Conservation (phyloP, 768 basidiomycete genomes). For the Suillus sp. region DNA sequence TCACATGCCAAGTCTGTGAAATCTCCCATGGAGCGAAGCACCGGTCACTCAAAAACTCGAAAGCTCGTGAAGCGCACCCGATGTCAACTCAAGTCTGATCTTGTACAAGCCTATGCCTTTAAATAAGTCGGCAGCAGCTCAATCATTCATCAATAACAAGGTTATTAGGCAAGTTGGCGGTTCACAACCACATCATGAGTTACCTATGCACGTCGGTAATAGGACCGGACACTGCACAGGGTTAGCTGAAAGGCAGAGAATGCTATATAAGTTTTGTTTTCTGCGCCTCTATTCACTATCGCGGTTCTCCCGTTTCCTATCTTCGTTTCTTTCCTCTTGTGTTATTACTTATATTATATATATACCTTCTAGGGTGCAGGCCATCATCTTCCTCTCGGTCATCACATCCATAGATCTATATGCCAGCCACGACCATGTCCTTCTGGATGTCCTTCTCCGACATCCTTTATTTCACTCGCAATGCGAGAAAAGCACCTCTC, state of each 20-base stretch:
- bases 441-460: not conserved
- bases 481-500: conserved; percentile 1
- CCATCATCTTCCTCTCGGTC: not conserved
- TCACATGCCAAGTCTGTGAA: not conserved
- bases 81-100: not conserved
- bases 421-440: not conserved
- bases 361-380: conserved; percentile 1
- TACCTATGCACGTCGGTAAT: not conserved
- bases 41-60: conserved; percentile 15
- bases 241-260: not conserved
- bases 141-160: not conserved
- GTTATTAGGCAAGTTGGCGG: not conserved
- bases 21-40: not conserved
- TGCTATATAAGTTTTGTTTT: not conserved
- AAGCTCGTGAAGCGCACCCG: not conserved
- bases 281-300: not conserved
- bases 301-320: not conserved
- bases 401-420: not conserved
- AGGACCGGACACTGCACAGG: not conserved
- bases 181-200: not conserved
- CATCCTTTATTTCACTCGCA: not conserved
- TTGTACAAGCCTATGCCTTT: not conserved
- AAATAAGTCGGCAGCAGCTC: not conserved
- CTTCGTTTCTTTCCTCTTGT: not conserved
- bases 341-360: not conserved